Evolutionary conservation across 1,139 yeast genomes (phyloP), one percentile per base, ranked within the genome.

Genomic region (Spathaspora sp.): DNA sequence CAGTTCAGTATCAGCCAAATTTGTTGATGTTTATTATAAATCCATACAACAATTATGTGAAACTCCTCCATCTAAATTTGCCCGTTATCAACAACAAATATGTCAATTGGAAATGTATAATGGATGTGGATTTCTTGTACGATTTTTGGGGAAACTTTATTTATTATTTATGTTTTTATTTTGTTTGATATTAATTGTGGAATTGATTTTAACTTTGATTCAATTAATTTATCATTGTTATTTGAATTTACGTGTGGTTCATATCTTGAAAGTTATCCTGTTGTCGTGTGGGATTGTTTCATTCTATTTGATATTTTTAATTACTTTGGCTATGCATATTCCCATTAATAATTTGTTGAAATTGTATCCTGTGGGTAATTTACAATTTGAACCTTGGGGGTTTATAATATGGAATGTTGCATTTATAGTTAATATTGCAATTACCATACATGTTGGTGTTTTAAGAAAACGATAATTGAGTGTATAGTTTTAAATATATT

Each of bases 1-100:
- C 1, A 59, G 57, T 2, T 64, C 60, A 15, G 64, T 78, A 50
- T 75, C 80, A 2, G 61, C 67, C 18, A 67, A 77, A 10, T 65
- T 80, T 49, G 74, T 69, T 4, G 50, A 50, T 50, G 50, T 62
- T 46, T 48, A 39, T 38, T 24, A 57, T 53, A 37, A 52, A 33
- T 17, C 51, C 43, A 49, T 24, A 50, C 39, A 43, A 52, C 61
- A 33, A 25, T 42, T 31, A 37, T 53, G 45, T 49, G 52, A 3
- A n/a, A 15, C 29, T 10, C 43, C 31, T 10, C 39, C 39, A 11
- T 13, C 26, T n/a, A 31, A 31, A 15, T 31, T 23, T 20, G 20
- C 27, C 15, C 11, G 6, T 3, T 18, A 24, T 8, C 25, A 40
- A 24, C 40, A 33, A 10, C 41, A 42, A 7, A 25, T 49, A n/a